These are phyloP conservation scores for Leccinum imitatum DNA, from an alignment of 768 basidiomycete genomes.

Conservation along the genomic window DNA sequence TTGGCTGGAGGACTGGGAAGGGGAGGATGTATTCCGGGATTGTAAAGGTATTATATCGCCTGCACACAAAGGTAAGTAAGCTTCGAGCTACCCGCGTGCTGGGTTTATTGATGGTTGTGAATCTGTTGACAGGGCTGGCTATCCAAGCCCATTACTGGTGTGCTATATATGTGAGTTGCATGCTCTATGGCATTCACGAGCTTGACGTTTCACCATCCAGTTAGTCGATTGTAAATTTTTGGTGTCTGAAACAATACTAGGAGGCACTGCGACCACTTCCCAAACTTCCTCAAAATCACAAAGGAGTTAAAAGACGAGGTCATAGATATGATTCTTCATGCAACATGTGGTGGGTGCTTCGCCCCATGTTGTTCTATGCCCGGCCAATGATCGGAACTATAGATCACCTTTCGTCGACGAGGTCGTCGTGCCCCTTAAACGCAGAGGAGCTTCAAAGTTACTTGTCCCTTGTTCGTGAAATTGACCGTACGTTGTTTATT, in stretches of 20 bases:
- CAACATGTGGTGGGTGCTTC: conserved; percentile 21
- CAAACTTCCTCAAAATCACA: conserved; percentile 26
- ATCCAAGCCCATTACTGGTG: conserved; percentile 40
- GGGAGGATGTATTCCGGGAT: conserved; percentile 30
- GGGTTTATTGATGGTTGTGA: neutral
- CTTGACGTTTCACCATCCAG: conserved; percentile 8
- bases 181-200: neutral
- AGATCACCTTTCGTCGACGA: conserved; percentile 30
- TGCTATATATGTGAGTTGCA: conserved; percentile 6
- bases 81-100: neutral
- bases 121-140: conserved; percentile 27
- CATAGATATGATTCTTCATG: conserved; percentile 27
- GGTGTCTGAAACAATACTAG: conserved; percentile 18
- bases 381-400: neutral
- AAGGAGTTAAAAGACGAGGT: conserved; percentile 27
- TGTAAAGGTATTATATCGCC: conserved; percentile 20
- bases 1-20: conserved; percentile 48
- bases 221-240: neutral
- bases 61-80: conserved; percentile 26
- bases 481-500: conserved; percentile 20
- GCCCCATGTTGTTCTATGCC: no score
- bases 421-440: conserved; percentile 25
- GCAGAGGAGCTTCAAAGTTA: conserved; percentile 18
- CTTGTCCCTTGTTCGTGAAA: conserved; percentile 27
- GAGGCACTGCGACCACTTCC: conserved; percentile 36